Base-by-base conservation (phyloP, 768 basidiomycete genomes). In the Phlebiopsis gigantea region DNA sequence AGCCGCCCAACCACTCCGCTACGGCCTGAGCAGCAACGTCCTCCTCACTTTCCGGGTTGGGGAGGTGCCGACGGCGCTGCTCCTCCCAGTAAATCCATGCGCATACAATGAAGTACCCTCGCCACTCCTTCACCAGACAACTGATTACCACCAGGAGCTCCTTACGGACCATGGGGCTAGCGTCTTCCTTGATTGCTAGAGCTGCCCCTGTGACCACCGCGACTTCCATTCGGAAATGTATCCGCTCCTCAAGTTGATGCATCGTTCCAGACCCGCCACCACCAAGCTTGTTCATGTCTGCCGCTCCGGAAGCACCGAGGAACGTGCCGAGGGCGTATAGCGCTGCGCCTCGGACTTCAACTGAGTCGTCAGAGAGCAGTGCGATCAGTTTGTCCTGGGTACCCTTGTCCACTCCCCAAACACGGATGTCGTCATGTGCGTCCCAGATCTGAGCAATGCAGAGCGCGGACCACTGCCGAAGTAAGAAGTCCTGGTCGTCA, bases 61-160 rank as follows among this genome's bases (percentile, higher is more conserved):
- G 49, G 17, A 25, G 9, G 34, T 63, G 68, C 82, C 87, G 84
- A 57, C 78, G 81, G 49, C 85, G 73, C 63, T 96, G 90, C 68
- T 95, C 91, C 66, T 97, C 94, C 85, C 91, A 91, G 68, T 97
- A 95, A 8, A 93, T 74, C 95, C 96, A 98, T 1, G 96, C 94
- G 60, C 96, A 97, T 39, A 94, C 84, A 47, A 96, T 91, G 63
- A 98, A 93, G 75, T 91, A 91, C 6, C 96, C 97, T 55, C 93
- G 77, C 92, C 95, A 98, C 69, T 98, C 96, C 69, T 93, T 90
- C 34, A 95, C 94, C 21, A 98, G 76, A 64, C 90, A 93, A 65
- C 92, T 94, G 55, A 98, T 84, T 39, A 98, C 79, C 39, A 98
- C 82, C 30, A 98, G 77, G 21, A 98, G 76, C 69, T 98, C 97